phyloP scores from a whole-genome alignment of 805 yeast genomes.

The Yamadazyma insecticola region DNA sequence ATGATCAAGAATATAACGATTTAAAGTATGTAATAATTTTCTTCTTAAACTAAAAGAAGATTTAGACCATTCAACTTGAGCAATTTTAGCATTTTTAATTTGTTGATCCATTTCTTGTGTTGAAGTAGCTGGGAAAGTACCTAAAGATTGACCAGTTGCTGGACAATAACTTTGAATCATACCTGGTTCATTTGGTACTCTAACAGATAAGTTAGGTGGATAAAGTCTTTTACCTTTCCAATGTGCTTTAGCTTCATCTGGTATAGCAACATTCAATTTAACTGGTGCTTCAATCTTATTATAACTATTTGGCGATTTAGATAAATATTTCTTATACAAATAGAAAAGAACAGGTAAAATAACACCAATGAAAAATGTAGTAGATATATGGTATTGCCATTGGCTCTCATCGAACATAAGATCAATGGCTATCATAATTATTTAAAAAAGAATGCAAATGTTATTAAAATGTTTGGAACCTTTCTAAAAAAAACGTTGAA shows the following conservation, averaged over 20 bases:
- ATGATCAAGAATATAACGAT: constrained; percentile 67
- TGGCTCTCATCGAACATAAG: constrained; percentile 35
- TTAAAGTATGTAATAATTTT: constrained; percentile 64
- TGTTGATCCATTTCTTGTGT: constrained; percentile 65
- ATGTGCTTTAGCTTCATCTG: constrained; percentile 77
- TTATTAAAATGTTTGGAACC: too few species aligned
- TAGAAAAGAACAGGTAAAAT: constrained; percentile 33
- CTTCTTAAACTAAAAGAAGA: constrained; percentile 65
- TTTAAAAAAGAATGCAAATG: not conserved
- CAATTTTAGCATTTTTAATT: constrained; percentile 47
- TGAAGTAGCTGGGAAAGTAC: constrained; percentile 62
- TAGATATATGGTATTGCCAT: constrained; percentile 43
- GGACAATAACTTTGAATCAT: constrained; percentile 87
- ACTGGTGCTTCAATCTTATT: constrained; percentile 40
- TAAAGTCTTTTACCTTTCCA: constrained; percentile 86
- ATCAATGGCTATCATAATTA: constrained; percentile 38
- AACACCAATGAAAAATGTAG: constrained; percentile 38
- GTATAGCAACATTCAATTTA: constrained; percentile 53
- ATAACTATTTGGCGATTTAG: constrained; percentile 35
- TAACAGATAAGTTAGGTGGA: constrained; percentile 51
- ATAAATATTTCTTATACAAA: constrained; percentile 30
- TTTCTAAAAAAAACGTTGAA: too few species aligned
- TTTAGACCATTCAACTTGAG: constrained; percentile 48
- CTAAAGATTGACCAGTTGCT: constrained; percentile 89
- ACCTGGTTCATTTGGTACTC: constrained; percentile 57